Evolutionary conservation across 371 early-diverging fungal genomes (phyloP).

Genomic region (Mortierella sp.): DNA sequence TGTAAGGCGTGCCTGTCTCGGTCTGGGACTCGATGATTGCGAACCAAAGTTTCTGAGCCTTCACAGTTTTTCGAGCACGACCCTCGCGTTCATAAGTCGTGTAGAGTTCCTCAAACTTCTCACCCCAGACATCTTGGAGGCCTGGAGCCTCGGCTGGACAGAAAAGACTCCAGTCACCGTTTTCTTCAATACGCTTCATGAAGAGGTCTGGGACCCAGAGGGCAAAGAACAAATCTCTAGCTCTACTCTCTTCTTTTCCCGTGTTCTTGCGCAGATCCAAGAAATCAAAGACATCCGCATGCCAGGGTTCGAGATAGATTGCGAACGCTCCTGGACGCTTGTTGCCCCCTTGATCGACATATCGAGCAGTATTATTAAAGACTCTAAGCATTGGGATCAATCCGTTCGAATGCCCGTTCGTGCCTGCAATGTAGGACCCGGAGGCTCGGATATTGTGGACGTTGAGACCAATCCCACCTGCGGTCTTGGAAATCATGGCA

Average conservation of each 20-base stretch:
- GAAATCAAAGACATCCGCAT: slow-evolving; percentile 98
- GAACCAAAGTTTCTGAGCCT: slow-evolving; percentile 99
- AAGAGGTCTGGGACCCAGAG: slow-evolving; percentile 99
- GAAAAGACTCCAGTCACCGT: slow-evolving; percentile 97
- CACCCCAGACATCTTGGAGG: slow-evolving; percentile 95
- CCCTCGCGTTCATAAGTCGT: slow-evolving; percentile 90
- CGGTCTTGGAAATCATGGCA: slow-evolving; percentile 98
- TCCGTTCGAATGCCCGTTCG: slow-evolving; percentile 98
- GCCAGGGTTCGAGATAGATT: slow-evolving; percentile 99
- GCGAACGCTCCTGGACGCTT: slow-evolving; percentile 99
- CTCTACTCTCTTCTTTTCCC: slow-evolving; percentile 98
- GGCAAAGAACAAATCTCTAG: slow-evolving; percentile 97
- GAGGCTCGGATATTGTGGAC: slow-evolving; percentile 97
- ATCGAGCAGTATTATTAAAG: slow-evolving; percentile 98
- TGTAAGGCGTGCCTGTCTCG: slow-evolving; percentile 99
- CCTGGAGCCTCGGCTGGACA: slow-evolving; percentile 98
- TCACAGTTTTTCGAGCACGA: slow-evolving; percentile 86
- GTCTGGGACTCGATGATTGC: slow-evolving; percentile 98
- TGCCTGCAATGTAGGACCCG: slow-evolving; percentile 98
- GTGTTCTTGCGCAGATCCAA: slow-evolving; percentile 99
- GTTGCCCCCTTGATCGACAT: slow-evolving; percentile 99
- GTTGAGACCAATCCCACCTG: slow-evolving; percentile 99
- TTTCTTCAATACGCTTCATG: slow-evolving; percentile 97
- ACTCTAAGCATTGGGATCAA: slow-evolving; percentile 99
- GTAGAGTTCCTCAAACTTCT: slow-evolving; percentile 96